phyloP scores from a whole-genome alignment of 73 alveolate genomes.

The Tetrahymena thermophila region DNA sequence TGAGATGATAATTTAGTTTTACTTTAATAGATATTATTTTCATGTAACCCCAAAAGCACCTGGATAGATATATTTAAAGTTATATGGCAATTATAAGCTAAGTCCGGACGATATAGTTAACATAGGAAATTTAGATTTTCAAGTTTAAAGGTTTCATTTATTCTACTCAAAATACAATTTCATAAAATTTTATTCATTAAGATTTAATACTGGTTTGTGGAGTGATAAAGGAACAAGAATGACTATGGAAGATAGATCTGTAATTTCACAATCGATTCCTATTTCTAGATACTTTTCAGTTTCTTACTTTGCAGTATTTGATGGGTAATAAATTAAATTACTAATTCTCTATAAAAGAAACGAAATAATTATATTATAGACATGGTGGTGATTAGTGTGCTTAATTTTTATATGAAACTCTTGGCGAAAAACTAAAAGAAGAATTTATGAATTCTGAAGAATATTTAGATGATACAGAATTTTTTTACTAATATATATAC shows the following conservation, averaged over 20 bases:
- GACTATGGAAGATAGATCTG: constrained; percentile 27
- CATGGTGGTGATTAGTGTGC: constrained; percentile 70
- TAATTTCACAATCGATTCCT: constrained; percentile 16
- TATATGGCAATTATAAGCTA: not conserved
- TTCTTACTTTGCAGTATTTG: constrained; percentile 72
- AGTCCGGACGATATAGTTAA: constrained; percentile 35
- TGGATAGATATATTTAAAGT: not conserved
- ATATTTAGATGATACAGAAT: not conserved
- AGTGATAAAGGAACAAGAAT: constrained; percentile 29
- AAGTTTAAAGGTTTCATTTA: constrained; percentile 5
- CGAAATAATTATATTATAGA: no score
- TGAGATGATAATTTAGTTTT: not conserved
- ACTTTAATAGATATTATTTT: not conserved
- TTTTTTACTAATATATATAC: not conserved
- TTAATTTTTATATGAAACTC: constrained; percentile 43
- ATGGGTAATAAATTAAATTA: constrained; percentile 27
- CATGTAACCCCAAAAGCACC: not conserved
- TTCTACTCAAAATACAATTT: not conserved
- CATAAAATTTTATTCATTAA: not conserved
- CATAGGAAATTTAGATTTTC: constrained; percentile 1
- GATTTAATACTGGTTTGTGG: constrained; percentile 18
- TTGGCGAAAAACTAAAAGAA: constrained; percentile 43
- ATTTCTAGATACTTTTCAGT: constrained; percentile 38
- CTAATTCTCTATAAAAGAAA: no score
- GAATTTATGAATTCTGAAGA: constrained; percentile 6